Evolutionary conservation across 192 early-diverging fungal species (phyloP), one percentile per base, ranked within the genome.

Genomic region (Entomortierella chlamydospora): DNA sequence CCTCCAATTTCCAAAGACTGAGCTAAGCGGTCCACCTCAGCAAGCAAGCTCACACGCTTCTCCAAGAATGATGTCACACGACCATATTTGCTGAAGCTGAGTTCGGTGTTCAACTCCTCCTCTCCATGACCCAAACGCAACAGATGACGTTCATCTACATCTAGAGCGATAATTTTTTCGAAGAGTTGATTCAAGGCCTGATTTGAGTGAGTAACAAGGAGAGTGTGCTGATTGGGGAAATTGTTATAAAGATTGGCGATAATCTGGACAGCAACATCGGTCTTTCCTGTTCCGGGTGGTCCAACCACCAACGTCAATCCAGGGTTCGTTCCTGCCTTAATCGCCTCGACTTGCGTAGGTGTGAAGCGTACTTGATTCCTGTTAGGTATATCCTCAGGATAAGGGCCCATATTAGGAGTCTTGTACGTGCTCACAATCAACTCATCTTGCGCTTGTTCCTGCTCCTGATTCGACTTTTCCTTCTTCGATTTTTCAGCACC

Each of bases 161-260:
- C 95, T 61, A 95, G 79, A 5, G 85, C 90, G 34, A 93, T 90
- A 60, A 99, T 97, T 71, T 98, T 98, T 79, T 95, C 96, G 72
- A 99, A 99, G 43, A 99, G 87, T 62, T 99, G 97, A 84, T 98
- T 98, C 42, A 99, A 85, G n/a, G 97, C 97, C 81, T 98, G 97
- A 81, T 99, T 99, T 47, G 95, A 97, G 72, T 98, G 96, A 4
- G 98, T 97, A 15, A 99, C 86, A 5, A 99, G 81, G 25, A 99
- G 88, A 18, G 92, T 98, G 52, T 95, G 97, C 71, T 98, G 92
- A 17, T 90, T 83, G 0, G 96, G 95, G 83, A 90, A 84, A 61
- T 94, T 95, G 85, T 97, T 96, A 77, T 99, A 99, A 42, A 99
- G 82, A 67, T 98, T 98, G 77, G 94, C 87, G 64, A 98, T 93